phyloP scores from a whole-genome alignment of 192 early-diverging fungal species.

The Allomyces macrogynus region DNA sequence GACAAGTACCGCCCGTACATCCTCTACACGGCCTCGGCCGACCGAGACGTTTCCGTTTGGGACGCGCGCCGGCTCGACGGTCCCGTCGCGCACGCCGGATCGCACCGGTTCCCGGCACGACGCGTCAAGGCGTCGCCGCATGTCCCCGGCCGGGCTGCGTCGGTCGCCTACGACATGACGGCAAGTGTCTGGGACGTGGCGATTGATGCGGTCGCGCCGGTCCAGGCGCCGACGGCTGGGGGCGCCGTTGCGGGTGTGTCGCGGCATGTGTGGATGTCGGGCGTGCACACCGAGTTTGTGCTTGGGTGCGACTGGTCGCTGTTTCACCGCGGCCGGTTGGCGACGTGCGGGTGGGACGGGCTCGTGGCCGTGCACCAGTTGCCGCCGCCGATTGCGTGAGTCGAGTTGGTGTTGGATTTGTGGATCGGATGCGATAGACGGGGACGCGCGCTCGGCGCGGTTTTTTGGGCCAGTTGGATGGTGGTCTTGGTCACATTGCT shows the following conservation, averaged over 20 bases:
- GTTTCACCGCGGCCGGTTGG: constrained; percentile 66
- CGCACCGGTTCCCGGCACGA: constrained; percentile 84
- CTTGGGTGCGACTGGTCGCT: constrained; percentile 83
- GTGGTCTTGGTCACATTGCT: no score
- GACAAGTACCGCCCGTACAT: constrained; percentile 78
- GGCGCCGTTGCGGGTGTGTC: constrained; percentile 16
- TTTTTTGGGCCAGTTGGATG: no score
- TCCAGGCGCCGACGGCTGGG: background rate
- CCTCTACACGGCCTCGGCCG: constrained; percentile 77
- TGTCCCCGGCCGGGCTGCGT: constrained; percentile 50
- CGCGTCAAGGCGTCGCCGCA: constrained; percentile 88
- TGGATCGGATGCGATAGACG: no score
- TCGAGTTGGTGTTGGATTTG: background rate
- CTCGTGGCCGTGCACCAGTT: constrained; percentile 31
- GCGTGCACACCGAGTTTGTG: constrained; percentile 88
- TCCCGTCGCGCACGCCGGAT: constrained; percentile 49
- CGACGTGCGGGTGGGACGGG: constrained; percentile 95
- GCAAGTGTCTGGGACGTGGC: constrained; percentile 75
- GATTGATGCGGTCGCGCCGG: background rate
- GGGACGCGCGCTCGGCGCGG: no score
- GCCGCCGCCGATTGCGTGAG: background rate
- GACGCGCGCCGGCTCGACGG: constrained; percentile 60
- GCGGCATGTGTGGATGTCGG: constrained; percentile 44
- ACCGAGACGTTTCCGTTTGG: constrained; percentile 76
- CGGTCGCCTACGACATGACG: constrained; percentile 92